Conservation (phyloP, 352 stramenopile genomes). For the Plasmopara halstedii region DNA sequence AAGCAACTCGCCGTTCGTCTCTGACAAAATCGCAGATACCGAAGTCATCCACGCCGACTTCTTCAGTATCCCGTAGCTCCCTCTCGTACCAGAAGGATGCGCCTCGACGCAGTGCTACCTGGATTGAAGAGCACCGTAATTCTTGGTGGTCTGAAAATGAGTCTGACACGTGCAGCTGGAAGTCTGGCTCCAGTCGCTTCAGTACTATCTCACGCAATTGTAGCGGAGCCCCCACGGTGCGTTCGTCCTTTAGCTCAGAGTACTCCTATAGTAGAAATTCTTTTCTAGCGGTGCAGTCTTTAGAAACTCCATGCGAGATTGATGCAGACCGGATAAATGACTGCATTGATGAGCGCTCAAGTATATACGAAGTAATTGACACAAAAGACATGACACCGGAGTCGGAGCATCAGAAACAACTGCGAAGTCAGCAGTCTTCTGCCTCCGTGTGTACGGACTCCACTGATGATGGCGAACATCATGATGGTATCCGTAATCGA, state of each 20-base stretch:
- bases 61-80: constrained; percentile 6
- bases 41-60: constrained; percentile 11
- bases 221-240: constrained; percentile 21
- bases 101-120: constrained; percentile 14
- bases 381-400: constrained; percentile 30
- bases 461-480: constrained; percentile 9
- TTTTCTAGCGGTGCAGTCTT: constrained; percentile 21
- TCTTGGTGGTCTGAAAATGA: constrained; percentile 37
- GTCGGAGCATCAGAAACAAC: constrained; percentile 18
- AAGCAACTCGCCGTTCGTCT: constrained; percentile 10
- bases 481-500: constrained; percentile 11
- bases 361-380: constrained; percentile 35
- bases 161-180: constrained; percentile 31
- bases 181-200: constrained; percentile 27
- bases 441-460: constrained; percentile 3
- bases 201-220: constrained; percentile 26
- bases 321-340: constrained; percentile 10
- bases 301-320: constrained; percentile 12
- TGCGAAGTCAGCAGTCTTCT: constrained; percentile 16
- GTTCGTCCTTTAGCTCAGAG: constrained; percentile 26
- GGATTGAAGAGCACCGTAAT: constrained; percentile 21
- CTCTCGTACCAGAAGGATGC: constrained; percentile 5
- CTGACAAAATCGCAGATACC: constrained; percentile 13
- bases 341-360: constrained; percentile 22
- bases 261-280: constrained; percentile 21